Evolutionary conservation across 352 stramenopile genomes (phyloP), one percentile per base, ranked within the genome.

Genomic region (Globisporangium radiosum): DNA sequence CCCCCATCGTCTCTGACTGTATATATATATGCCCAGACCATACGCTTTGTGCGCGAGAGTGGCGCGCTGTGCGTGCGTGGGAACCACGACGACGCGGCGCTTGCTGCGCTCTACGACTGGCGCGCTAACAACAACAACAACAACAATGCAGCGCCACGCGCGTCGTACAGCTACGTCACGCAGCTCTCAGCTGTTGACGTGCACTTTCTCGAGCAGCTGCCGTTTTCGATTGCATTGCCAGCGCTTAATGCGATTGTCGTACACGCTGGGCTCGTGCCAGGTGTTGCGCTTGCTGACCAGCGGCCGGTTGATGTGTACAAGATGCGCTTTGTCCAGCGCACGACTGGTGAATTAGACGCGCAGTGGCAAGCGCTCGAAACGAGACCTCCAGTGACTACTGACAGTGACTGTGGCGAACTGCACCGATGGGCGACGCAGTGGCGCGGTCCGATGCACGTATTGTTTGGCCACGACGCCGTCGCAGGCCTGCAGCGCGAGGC

Each of bases 391-490:
- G 25, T 33, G 25, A 33, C 25, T 33, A 33, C 11, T 6, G 17
- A 39, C 33, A 67, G 10, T 36, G 68, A 74, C 7, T 65, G 66
- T 25, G 61, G 65, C 7, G 61, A 65, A 52, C 61, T 60, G 11
- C 25, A 70, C 33, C 64, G 66, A 49, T 97, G 90, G 90, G 90
- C 89, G 7, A 79, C 75, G 47, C 67, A 81, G 45, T 98, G 88
- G 87, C 54, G 59, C 1, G 91, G 91, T 13, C 85, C 90, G 2
- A 54, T 77, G 19, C 83, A 87, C 58, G 76, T 97, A 7, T 87
- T 94, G 60, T 98, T 98, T 81, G 92, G 92, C 39, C 92, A 98
- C 73, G 88, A 97, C 66, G 92, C 92, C 7, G 70, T 74, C 52
- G 66, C 79, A 13, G 88, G 89, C 9, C 62, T 97, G 6, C 90